Evolutionary conservation across 2,329 filamentous ascomycete species (phyloP), one percentile per base, ranked within the genome.

Genomic region (Monosporascus sp.): DNA sequence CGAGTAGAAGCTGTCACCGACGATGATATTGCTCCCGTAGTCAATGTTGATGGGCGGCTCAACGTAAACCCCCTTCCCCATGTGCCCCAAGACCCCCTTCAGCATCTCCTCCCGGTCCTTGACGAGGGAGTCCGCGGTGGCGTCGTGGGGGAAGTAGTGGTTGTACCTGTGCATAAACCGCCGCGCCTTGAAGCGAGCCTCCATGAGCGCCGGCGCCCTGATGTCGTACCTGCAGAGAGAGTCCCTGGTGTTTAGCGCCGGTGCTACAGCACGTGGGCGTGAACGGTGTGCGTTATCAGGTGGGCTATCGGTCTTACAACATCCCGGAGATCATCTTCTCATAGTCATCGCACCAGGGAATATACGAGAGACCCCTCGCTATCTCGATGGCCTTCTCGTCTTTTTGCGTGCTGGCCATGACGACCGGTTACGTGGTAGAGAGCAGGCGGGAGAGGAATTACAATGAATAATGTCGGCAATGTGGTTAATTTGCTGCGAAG

Each of bases 1-100:
- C 45, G 82, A 75, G 60, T 87, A 89, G 63, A 86, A 86, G n/a
- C 77, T 72, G 43, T 80, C 72, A 7, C 85, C 85, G 1, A 87
- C 72, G 6, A 71, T 75, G 57, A 87, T 78, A 60, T 88, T 88
- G 65, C 80, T 81, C 1, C 85, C 85, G 54, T 88, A 87, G 64
- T 88, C 85, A 36, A 86, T 74, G 39, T 73, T 74, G 52, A 88
- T 72, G 0, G 84, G 83, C 0, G 83, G 79, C 60, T 88, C 84
- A 37, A 87, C 77, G 57, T 78, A 79, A 24, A 71, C 74, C 0
- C 78, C 78, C 47, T 74, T 73, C 3, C 82, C 82, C 5, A 79
- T 67, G 8, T 65, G 65, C 31, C 76, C 74, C 4, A 87, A 63
- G 39, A 84, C 68, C 8, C 78, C 68, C 53, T 69, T 63, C 48